phyloP scores from a whole-genome alignment of 139 green algal species.

The Closterium sp. region DNA sequence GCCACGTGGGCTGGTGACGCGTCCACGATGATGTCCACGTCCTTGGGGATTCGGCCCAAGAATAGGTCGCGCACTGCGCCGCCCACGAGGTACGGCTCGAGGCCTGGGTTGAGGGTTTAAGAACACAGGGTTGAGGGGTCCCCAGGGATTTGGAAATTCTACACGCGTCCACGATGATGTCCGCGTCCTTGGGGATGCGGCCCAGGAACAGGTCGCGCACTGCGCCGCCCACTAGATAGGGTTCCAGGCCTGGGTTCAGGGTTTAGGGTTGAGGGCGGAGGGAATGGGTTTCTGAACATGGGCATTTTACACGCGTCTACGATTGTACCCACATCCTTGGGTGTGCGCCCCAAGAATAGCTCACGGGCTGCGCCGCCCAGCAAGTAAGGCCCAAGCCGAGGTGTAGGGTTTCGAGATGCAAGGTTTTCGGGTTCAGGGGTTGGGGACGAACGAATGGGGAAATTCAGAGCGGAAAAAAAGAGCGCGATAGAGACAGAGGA shows the following conservation, averaged over 20 bases:
- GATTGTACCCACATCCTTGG: conserved; percentile 52
- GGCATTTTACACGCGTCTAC: neutral
- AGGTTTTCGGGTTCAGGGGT: neutral
- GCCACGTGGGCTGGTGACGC: neutral
- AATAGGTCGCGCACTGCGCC: conserved; percentile 46
- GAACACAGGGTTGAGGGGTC: no score
- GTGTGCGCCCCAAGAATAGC: conserved; percentile 33
- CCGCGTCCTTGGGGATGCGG: conserved; percentile 50
- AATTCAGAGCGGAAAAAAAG: neutral
- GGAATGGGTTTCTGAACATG: no score
- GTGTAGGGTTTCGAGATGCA: no score
- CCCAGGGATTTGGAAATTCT: no score
- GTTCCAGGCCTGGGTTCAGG: conserved; percentile 23
- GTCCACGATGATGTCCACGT: conserved; percentile 44
- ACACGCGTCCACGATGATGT: conserved; percentile 17
- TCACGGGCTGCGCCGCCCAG: conserved; percentile 46
- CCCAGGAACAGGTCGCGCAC: conserved; percentile 47
- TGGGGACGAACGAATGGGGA: neutral
- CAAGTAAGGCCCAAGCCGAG: no score
- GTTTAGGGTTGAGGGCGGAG: neutral
- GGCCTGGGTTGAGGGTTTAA: neutral
- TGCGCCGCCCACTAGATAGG: conserved; percentile 45
- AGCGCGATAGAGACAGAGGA: neutral
- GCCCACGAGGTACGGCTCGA: conserved; percentile 50
- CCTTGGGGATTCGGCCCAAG: conserved; percentile 35